Evolutionary conservation across 768 basidiomycete genomes (phyloP), one percentile per base, ranked within the genome.

Genomic region (Mycena indigotica): DNA sequence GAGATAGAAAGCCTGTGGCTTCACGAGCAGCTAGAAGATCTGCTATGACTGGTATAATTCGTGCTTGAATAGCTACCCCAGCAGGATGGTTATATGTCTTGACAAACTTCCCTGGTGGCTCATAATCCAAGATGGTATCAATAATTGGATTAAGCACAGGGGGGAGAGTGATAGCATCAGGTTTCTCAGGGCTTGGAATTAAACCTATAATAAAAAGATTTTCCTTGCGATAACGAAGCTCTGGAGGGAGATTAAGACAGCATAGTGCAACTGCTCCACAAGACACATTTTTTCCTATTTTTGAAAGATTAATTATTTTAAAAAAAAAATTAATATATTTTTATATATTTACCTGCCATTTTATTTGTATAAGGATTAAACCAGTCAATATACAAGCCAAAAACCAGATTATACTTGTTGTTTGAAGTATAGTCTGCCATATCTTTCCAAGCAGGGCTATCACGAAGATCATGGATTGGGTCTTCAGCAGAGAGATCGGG

Each of bases 211-310:
- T 40, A 38, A 67, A 68, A 19, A 67, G 48, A 53, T 73, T 71
- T 39, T 71, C 68, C 1, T 54, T 32, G 13, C 53, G 59, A 54
- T 68, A 67, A 12, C 64, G 63, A 3, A 69, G 46, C 24, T 62
- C 56, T 4, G 53, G 39, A 3, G 72, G 71, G 10, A 73, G 54
- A 45, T 73, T 73, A 24, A 70, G 13, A 51, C 71, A 73, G 17
- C 61, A 66, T 0, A 66, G 41, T 2, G 60, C 25, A 48, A 61
- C 54, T 25, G 59, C 59, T n/a, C 65, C 62, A 49, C 24, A 63
- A n/a, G 58, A 63, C 17, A 63, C 48, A 32, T 40, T 25, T 57
- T 61, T 57, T 24, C 59, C 55, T 60, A 44, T 6, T 15, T 28
- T 28, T 24, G 25, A 49, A 5, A 46, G 5, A 38, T 38, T 38